phyloP scores from a whole-genome alignment of 2,329 filamentous ascomycete genomes.

The Dothistroma septosporum region DNA sequence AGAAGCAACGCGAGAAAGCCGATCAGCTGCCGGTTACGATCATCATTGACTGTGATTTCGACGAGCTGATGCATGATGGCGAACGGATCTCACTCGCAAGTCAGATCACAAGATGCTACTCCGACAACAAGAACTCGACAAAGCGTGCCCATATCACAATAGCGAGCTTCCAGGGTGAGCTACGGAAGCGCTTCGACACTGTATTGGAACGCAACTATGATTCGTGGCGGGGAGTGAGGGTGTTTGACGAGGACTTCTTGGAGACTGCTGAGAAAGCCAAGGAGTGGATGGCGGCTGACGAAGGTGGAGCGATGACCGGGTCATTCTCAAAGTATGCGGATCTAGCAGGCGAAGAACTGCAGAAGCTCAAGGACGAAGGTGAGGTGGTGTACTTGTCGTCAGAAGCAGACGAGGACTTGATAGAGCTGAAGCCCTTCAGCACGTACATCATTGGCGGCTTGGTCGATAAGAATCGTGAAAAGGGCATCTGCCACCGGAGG shows the following conservation, averaged over 20 bases:
- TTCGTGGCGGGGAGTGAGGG: constrained; percentile 73
- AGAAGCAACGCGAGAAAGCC: constrained; percentile 13
- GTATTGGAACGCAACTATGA: constrained; percentile 66
- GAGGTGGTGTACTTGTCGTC: constrained; percentile 85
- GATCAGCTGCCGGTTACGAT: constrained; percentile 69
- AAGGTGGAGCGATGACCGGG: constrained; percentile 32
- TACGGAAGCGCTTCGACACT: constrained; percentile 76
- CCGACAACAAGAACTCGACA: constrained; percentile 69
- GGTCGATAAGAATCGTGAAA: constrained; percentile 94
- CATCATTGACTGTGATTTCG: constrained; percentile 87
- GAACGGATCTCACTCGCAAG: constrained; percentile 77
- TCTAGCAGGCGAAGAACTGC: constrained; percentile 15
- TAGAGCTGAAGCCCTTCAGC: constrained; percentile 77
- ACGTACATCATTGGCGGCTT: constrained; percentile 92
- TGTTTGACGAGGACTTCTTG: constrained; percentile 71
- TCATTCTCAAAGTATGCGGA: constrained; percentile 25
- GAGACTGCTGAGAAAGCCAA: constrained; percentile 63
- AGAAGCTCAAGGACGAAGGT: constrained; percentile 33
- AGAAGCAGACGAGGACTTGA: constrained; percentile 82
- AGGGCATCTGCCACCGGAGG: constrained; percentile 84
- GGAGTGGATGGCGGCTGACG: constrained; percentile 59
- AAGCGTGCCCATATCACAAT: constrained; percentile 71
- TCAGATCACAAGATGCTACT: constrained; percentile 84
- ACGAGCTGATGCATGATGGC: constrained; percentile 80
- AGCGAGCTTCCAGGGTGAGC: constrained; percentile 68